Conservation (phyloP, 2,329 filamentous ascomycete genomes). For the Fusarium abutilonis region DNA sequence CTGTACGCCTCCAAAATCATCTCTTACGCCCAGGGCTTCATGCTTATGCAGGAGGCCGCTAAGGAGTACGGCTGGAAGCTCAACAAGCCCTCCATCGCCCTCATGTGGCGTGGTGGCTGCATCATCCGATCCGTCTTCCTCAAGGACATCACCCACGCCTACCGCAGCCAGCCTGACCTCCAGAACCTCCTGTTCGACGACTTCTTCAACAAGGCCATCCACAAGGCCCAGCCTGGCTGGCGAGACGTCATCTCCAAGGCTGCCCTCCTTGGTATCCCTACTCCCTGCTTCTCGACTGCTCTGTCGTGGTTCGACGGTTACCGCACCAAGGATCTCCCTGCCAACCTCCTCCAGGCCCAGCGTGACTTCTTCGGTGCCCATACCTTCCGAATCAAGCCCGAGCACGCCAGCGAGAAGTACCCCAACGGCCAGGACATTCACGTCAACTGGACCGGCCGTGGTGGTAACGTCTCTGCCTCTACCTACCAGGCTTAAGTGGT, state of each 20-base stretch:
- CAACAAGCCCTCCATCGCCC: conserved; percentile 99
- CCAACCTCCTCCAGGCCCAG: conserved; percentile 98
- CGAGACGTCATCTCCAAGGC: conserved; percentile 90
- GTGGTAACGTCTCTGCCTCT: conserved; percentile 95
- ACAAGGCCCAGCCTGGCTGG: conserved; percentile 94
- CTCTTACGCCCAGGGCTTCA: conserved; percentile 99
- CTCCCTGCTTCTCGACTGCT: conserved; percentile 94
- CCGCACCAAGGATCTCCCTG: conserved; percentile 94
- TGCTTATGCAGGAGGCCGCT: conserved; percentile 99
- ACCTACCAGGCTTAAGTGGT: conserved; percentile 89
- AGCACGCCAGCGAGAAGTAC: conserved; percentile 80
- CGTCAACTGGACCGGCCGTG: conserved; percentile 99
- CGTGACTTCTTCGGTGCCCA: conserved; percentile 99
- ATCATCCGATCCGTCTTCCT: conserved; percentile 99
- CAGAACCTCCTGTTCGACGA: conserved; percentile 99
- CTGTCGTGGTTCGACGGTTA: conserved; percentile 99
- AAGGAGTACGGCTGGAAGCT: conserved; percentile 98
- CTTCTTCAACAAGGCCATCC: conserved; percentile 99
- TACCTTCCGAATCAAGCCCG: conserved; percentile 89
- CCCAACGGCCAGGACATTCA: conserved; percentile 88
- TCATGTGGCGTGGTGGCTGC: conserved; percentile 99
- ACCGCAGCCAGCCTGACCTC: conserved; percentile 92
- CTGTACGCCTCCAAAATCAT: conserved; percentile 99
- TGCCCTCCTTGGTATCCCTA: conserved; percentile 93
- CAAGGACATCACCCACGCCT: conserved; percentile 98